Conservation (phyloP, 176 grass and related monocot species). For the sorghum (Sorghum bicolor) region Sorghum_bicolor_NCBIv3 NC_012870.2:5306001-5306500, state of each 20-base stretch:
- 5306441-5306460: not conserved
- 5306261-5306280: constrained; percentile 11
- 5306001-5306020: not conserved
- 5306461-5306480: not conserved
- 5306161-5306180: not conserved
- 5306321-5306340: not conserved
- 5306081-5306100: not conserved
- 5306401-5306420: not conserved
- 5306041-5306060: not conserved
- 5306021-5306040: not conserved
- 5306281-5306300: not conserved
- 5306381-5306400: not conserved
- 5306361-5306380: not conserved
- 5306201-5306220: not conserved
- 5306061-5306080: not conserved
- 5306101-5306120: not conserved
- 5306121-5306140: not conserved
- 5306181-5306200: not conserved
- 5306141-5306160: not conserved
- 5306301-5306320: not conserved
- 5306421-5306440: not conserved
- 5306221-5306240: not conserved
- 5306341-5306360: not conserved
- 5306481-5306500: not conserved
- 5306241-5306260: not conserved